phyloP scores from a whole-genome alignment of 164 flowering plant genomes.

The Stephania japonica region DNA sequence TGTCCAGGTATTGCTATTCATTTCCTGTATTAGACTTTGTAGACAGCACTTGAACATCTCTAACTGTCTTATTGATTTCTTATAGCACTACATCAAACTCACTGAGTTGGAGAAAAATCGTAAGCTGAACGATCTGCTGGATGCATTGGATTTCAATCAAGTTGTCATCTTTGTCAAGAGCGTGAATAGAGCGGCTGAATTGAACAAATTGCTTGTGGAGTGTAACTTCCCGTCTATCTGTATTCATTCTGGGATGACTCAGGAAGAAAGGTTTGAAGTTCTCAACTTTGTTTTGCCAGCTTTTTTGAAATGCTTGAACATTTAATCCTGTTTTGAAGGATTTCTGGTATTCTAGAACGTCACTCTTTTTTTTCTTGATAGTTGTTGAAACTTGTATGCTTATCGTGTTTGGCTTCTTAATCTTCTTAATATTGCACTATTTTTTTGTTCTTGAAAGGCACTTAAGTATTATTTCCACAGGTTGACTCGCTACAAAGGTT shows the following conservation, averaged over 20 bases:
- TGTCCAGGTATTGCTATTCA: constrained; percentile 60
- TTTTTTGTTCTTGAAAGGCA: not conserved
- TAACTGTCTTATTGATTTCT: not conserved
- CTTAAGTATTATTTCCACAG: constrained; percentile 30
- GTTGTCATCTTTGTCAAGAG: constrained; percentile 97
- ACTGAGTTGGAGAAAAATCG: constrained; percentile 89
- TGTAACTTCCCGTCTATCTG: constrained; percentile 97
- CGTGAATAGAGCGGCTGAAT: constrained; percentile 94
- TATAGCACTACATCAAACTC: constrained; percentile 96
- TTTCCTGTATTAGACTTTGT: not conserved
- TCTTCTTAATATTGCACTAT: too few species aligned
- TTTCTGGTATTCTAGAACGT: not conserved
- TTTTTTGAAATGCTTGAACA: not conserved
- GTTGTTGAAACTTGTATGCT: not conserved
- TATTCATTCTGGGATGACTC: constrained; percentile 98
- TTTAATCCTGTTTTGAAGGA: not conserved
- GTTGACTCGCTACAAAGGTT: constrained; percentile 84
- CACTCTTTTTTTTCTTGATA: not conserved
- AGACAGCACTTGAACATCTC: not conserved
- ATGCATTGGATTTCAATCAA: constrained; percentile 98
- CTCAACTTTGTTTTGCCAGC: not conserved
- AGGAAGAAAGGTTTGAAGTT: constrained; percentile 74
- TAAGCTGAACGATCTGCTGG: constrained; percentile 95
- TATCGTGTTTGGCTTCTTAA: too few species aligned
- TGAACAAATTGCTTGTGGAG: constrained; percentile 88